Base-by-base conservation (phyloP, 1,284 basidiomycete genomes). In the Athelia psychrophila region DNA sequence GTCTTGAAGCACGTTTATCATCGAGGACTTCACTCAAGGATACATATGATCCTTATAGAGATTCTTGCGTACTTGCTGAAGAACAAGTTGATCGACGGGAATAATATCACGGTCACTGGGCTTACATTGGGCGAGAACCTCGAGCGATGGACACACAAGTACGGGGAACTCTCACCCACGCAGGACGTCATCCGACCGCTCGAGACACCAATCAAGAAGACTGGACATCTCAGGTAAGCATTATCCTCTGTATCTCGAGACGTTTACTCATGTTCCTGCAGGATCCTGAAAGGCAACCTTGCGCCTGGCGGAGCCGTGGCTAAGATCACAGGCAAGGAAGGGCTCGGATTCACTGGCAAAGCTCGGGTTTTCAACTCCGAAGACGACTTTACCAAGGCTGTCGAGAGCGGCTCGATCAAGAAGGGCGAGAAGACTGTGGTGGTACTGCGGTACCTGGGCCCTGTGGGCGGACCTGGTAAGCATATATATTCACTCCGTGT, bases 321-420 rank as follows among this genome's bases (percentile, higher is more conserved):
- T 24, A 96, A 96, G 71, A 92, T 96, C 57, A 96, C 93, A 4
- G 93, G 93, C 44, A 96, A 96, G 67, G 94, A 96, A 69, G 93
- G 94, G 1, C 72, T 95, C 36, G 75, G 75, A 4, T 96, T 96
- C 68, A 84, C 82, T 12, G 93, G 92, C 49, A 90, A 86, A 66
- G 92, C 91, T 25, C 84, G 91, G 56, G 79, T 84, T 5, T 96
- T 95, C 65, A 90, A 95, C 65, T 79, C 79, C 18, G 93, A 96
- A 66, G 85, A 86, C 55, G 91, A 81, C 44, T 89, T 96, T 59
- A 78, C 88, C 55, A 78, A 80, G 55, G 93, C 93, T 15, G 88
- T 95, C 48, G 89, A 92, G 64, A 80, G 73, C 53, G 90, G 89
- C 35, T 80, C 81, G 15, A 88, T 95, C 71, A 88, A 86, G 66